Conservation (phyloP, 2,329 filamentous ascomycete genomes). For the Scedosporium dehoogii region DNA sequence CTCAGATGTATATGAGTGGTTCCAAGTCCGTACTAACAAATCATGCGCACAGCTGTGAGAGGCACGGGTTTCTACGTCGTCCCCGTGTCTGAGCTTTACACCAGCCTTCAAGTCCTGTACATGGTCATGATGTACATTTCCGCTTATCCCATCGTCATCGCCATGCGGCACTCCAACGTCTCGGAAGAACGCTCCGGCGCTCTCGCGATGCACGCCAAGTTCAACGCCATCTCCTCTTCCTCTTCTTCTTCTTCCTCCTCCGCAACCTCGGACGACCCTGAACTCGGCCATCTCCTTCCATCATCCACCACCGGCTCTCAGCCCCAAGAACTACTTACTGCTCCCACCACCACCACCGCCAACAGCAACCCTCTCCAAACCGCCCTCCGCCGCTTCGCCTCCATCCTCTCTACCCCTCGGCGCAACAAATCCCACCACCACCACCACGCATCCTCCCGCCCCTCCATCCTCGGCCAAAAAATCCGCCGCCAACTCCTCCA, state of each 20-base stretch:
- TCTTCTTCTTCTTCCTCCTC: too few species aligned
- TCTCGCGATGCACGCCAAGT: neutral
- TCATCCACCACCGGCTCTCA: neutral
- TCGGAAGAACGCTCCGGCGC: conserved; percentile 53
- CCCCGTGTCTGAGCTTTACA: conserved; percentile 43
- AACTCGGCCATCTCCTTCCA: conserved; percentile 2
- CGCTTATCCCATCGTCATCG: conserved; percentile 52
- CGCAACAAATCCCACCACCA: neutral
- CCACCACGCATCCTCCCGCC: neutral
- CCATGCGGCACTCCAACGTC: conserved; percentile 58
- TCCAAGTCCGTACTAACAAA: neutral
- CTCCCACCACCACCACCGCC: neutral
- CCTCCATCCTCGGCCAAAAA: conserved; percentile 43
- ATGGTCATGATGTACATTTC: conserved; percentile 60
- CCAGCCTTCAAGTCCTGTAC: conserved; percentile 50
- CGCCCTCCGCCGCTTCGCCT: neutral
- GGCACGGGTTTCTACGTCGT: conserved; percentile 59
- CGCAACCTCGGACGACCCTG: conserved; percentile 10
- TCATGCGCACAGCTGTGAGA: conserved; percentile 40
- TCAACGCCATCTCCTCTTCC: conserved; percentile 10
- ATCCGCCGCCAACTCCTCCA: conserved; percentile 55
- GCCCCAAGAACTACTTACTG: neutral
- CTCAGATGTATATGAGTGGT: too few species aligned
- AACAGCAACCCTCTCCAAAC: neutral
- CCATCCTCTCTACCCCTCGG: neutral